Evolutionary conservation across 768 basidiomycete species (phyloP).

Genomic region (Auriscalpium microsporum): DNA sequence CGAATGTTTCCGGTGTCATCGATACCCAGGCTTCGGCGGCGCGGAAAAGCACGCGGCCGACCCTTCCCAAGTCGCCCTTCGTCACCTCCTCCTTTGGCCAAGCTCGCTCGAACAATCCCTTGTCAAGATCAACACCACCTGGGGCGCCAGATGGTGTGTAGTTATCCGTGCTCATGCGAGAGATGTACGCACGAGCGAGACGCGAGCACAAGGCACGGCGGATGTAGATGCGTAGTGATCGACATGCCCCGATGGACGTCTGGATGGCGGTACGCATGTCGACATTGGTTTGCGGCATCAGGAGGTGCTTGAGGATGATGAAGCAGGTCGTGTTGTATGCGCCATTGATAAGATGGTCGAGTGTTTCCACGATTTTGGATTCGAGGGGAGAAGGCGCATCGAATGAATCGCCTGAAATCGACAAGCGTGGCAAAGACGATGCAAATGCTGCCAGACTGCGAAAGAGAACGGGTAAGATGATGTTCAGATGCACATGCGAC

Average conservation of each 20-base stretch:
- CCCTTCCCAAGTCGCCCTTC: constrained; percentile 57
- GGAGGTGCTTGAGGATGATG: constrained; percentile 48
- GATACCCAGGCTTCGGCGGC: constrained; percentile 56
- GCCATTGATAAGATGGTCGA: constrained; percentile 52
- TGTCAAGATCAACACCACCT: constrained; percentile 49
- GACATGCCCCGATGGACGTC: constrained; percentile 24
- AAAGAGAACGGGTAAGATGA: constrained; percentile 67
- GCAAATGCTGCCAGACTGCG: constrained; percentile 58
- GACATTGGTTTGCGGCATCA: constrained; percentile 37
- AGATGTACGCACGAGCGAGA: constrained; percentile 60
- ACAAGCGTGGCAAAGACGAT: constrained; percentile 59
- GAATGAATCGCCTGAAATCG: constrained; percentile 32
- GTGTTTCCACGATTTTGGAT: constrained; percentile 45
- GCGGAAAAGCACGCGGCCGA: constrained; percentile 45
- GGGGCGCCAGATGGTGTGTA: constrained; percentile 57
- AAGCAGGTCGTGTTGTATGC: constrained; percentile 61
- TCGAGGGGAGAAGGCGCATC: constrained; percentile 33
- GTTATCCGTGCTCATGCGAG: constrained; percentile 39
- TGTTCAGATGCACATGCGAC: constrained; percentile 41
- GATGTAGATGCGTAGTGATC: constrained; percentile 56
- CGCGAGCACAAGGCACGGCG: constrained; percentile 52
- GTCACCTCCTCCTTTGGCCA: constrained; percentile 63
- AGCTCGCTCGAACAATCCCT: constrained; percentile 60
- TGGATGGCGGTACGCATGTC: constrained; percentile 15
- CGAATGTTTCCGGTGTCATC: constrained; percentile 20